phyloP scores from a whole-genome alignment of 305 asterid species.

The Solanum hybrid region DNA sequence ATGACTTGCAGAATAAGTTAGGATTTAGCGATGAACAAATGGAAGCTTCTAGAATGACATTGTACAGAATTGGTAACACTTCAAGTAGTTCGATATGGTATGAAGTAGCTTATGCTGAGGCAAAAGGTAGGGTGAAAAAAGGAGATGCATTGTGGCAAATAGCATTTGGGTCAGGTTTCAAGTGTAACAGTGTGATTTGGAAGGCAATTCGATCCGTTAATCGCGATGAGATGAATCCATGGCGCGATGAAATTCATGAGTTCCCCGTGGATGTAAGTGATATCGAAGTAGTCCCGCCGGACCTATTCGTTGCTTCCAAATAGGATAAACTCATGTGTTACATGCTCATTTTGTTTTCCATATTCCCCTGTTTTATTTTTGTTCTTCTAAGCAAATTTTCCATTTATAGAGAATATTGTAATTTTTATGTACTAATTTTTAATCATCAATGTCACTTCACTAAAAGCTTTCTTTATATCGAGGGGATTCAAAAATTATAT shows the following conservation, averaged over 20 bases:
- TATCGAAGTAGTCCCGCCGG: neutral
- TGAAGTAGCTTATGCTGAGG: conserved; percentile 25
- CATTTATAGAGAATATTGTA: neutral
- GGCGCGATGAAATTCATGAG: conserved; percentile 21
- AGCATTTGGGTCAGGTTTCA: conserved; percentile 33
- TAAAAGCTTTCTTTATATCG: neutral
- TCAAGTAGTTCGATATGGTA: conserved; percentile 30
- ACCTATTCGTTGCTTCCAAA: neutral
- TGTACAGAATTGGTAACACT: conserved; percentile 31
- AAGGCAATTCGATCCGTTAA: conserved; percentile 12
- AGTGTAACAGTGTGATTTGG: conserved; percentile 26
- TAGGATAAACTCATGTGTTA: neutral
- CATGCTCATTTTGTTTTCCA: neutral
- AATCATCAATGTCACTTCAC: neutral
- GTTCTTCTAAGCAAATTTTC: neutral
- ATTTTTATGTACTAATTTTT: neutral
- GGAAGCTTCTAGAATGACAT: conserved; percentile 36
- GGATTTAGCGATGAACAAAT: conserved; percentile 15
- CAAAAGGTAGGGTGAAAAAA: conserved; percentile 23
- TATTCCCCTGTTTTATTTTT: neutral
- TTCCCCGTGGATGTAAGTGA: conserved; percentile 10
- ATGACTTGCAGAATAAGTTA: conserved; percentile 18
- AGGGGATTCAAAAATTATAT: neutral
- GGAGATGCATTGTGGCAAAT: conserved; percentile 27
- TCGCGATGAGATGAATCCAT: conserved; percentile 23